Base-by-base conservation (phyloP, 2,329 filamentous ascomycete genomes). In the Ophiostoma populinum region DNA sequence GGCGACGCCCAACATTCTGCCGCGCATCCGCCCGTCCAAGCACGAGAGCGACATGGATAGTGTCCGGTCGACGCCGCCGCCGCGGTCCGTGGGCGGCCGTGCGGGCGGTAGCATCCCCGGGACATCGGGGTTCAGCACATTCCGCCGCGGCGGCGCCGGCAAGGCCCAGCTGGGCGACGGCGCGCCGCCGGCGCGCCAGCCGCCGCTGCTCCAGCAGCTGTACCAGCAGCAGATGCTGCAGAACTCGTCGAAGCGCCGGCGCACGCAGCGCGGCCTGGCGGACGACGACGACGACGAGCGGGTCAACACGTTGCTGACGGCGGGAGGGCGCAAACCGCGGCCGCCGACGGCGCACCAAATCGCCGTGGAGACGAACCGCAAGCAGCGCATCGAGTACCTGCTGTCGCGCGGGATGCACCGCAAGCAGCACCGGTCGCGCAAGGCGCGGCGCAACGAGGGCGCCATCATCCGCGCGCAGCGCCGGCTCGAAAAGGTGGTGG, bases 331-430 rank as follows among this genome's bases (percentile, higher is more conserved):
- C 38, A 75, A 83, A 49, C 73, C 76, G 7, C 68, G 81, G 1
- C 80, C 80, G 3, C 70, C 82, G 0, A 90, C 81, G 0, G 78
- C 80, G 24, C 81, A 90, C 53, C 81, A 90, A 54, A 61, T 85
- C 25, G 80, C 80, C 0, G 78, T 90, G 1, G 80, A 85, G 52
- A 69, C 75, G 37, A 85, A 86, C 52, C 66, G 81, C 13, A 78
- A 72, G 41, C 72, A 81, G 47, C 73, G 80, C 6, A 80, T 87
- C n/a, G 77, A 85, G 47, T 77, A 85, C 47, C 80, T 83, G 34
- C 67, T 90, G 12, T 76, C 82, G 45, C 71, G 75, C n/a, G 75
- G 77, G 20, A 59, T 87, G 22, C 70, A 77, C 32, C 66, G 63
- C 43, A 62, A 70, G 34, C 76, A 85, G 48, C 69, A 74, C 48